A percentile compares a stretch with the other conserved stretches of the same genome.
phyloP scores from a whole-genome alignment of 2,329 filamentous ascomycete genomes.

The Neurospora sp. region DNA sequence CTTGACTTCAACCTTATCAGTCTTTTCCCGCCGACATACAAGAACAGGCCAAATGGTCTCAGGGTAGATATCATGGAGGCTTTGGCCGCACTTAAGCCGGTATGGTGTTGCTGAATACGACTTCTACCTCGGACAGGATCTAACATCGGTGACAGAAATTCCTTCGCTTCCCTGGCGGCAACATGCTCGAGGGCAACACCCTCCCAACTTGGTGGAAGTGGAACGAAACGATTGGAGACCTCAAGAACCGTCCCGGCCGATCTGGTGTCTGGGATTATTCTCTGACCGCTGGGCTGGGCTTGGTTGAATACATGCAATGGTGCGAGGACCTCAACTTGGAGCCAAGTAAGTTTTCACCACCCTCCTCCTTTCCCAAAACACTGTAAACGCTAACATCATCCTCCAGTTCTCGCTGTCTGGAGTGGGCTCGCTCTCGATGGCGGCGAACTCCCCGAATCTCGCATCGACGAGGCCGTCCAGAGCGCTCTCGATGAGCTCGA shows the following conservation, averaged over 20 bases:
- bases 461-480: constrained; percentile 46
- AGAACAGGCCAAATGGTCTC: constrained; percentile 46
- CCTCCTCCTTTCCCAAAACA: neutral
- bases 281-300: constrained; percentile 51
- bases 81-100: constrained; percentile 40
- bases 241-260: constrained; percentile 44
- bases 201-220: constrained; percentile 38
- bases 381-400: constrained; percentile 1
- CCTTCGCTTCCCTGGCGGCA: constrained; percentile 55
- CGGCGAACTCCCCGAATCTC: constrained; percentile 37
- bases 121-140: neutral
- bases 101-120: constrained; percentile 9
- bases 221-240: constrained; percentile 43
- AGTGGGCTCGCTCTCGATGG: constrained; percentile 45
- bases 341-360: constrained; percentile 25
- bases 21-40: constrained; percentile 51
- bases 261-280: constrained; percentile 49
- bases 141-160: constrained; percentile 27
- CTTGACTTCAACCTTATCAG: constrained; percentile 50
- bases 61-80: constrained; percentile 44
- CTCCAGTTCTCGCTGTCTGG: constrained; percentile 44
- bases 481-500: constrained; percentile 54
- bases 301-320: constrained; percentile 53
- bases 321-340: constrained; percentile 50
- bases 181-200: constrained; percentile 44